Evolutionary conservation across 73 alveolate species (phyloP).

Genomic region (Stentor coeruleus): DNA sequence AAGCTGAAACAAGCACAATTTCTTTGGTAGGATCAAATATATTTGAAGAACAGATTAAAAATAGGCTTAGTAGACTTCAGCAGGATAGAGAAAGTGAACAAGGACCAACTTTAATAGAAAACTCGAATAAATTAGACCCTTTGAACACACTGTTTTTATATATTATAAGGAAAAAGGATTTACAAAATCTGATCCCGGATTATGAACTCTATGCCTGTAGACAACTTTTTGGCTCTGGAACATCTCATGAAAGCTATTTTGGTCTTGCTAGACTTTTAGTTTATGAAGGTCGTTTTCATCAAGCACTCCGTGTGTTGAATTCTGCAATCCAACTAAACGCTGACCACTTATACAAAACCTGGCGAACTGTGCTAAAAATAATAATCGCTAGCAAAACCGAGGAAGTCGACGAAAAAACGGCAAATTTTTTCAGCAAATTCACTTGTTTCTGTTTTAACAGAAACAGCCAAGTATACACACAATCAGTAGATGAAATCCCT

Average conservation of each 20-base stretch:
- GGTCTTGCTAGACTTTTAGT: not conserved
- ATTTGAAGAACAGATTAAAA: not conserved
- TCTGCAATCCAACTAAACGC: not conserved
- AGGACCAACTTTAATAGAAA: not conserved
- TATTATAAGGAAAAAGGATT: not conserved
- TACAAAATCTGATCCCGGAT: not conserved
- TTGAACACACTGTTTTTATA: not conserved
- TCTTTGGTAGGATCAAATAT: not conserved
- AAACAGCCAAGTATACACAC: not conserved
- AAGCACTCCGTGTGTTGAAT: not conserved
- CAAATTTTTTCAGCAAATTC: not conserved
- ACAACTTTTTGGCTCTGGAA: not conserved
- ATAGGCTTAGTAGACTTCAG: not conserved
- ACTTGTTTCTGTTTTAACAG: not conserved
- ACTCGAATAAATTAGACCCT: not conserved
- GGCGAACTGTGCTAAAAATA: not conserved
- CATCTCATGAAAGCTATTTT: slow-evolving; percentile 10
- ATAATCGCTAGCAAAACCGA: not conserved
- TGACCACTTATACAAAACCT: not conserved
- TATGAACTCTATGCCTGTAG: not conserved
- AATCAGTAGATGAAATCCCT: not conserved
- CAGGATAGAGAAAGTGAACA: not conserved
- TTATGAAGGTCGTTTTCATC: slow-evolving; percentile 15
- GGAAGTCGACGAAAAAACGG: not conserved
- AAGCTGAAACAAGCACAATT: not conserved